phyloP scores from a whole-genome alignment of 176 grass and related monocot genomes.

The Raddia distichophylla region DNA sequence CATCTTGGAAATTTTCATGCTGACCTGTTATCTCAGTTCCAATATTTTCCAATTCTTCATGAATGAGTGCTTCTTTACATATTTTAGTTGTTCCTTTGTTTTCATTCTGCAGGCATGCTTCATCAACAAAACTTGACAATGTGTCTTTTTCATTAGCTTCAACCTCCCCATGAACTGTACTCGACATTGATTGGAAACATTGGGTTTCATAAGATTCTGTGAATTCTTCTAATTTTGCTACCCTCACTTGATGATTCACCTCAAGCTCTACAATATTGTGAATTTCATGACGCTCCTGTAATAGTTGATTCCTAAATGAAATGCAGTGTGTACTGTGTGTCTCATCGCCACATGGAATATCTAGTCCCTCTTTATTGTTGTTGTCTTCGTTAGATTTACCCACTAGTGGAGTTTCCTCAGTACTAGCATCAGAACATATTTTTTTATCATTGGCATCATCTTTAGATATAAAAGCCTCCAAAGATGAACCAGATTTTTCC shows the following conservation, averaged over 20 bases:
- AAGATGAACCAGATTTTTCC: conserved; percentile 28
- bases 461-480: conserved; percentile 40
- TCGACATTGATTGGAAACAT: conserved; percentile 12
- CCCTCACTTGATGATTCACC: conserved; percentile 26
- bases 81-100: conserved; percentile 36
- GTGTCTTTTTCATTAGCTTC: conserved; percentile 36
- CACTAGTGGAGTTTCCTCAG: conserved; percentile 41
- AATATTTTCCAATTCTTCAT: conserved; percentile 33
- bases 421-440: conserved; percentile 34
- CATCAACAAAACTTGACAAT: conserved; percentile 33
- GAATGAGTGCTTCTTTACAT: conserved; percentile 22
- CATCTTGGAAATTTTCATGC: conserved; percentile 33
- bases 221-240: conserved; percentile 36
- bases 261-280: conserved; percentile 30
- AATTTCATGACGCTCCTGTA: conserved; percentile 27
- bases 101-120: conserved; percentile 43
- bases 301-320: conserved; percentile 36
- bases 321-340: not conserved
- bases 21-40: conserved; percentile 34
- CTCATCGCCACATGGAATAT: conserved; percentile 39
- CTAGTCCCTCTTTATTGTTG: conserved; percentile 40
- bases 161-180: conserved; percentile 16
- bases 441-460: conserved; percentile 29
- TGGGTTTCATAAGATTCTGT: conserved; percentile 34
- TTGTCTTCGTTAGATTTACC: conserved; percentile 34